Base-by-base conservation (phyloP, 2,329 filamentous ascomycete species). In the Zasmidium cellare region DNA sequence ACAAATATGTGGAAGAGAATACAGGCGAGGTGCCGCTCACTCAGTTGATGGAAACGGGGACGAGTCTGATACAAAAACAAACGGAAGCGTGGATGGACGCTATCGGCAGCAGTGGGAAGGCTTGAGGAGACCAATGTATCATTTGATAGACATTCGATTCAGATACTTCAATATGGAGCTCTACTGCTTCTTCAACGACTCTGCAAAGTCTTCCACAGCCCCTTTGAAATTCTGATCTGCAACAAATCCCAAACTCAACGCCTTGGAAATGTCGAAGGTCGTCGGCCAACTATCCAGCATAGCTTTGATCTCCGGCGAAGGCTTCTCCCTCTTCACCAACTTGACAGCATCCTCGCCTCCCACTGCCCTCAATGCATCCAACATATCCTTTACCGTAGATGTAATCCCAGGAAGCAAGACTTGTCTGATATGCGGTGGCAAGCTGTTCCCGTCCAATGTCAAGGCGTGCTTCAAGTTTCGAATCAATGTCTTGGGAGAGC, bases 261-360 rank as follows among this genome's bases (percentile, higher is more conserved):
- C 86, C 60, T 81, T 79, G 1, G 73, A 84, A 69, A 60, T 83
- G 69, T 85, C 81, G 64, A 84, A 84, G 35, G 77, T 77, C 1
- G 78, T 79, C 1, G 82, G 81, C 83, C 83, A 86, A 31, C 79
- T 82, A 24, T 82, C 74, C 51, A 85, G 70, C 65, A 86, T 84
- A 25, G 76, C 76, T 59, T 81, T 76, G 24, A 83, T 76, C 38
- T 75, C 75, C 45, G 77, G 72, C 61, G 81, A 80, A 41, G 79
- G 76, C 69, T 81, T 75, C 69, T 84, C 82, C 58, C 75, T 77
- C 65, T 73, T 77, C 9, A 86, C 76, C 53, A 82, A 72, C 49
- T 71, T 72, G 52, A 83, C 69, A 31, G 79, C 79, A 38, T 83
- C 77, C 65, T 80, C 76, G 0, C 83, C 83, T 5, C 79, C 82